These are phyloP conservation scores for Hordeum pubiflorum DNA, from an alignment of 202 grass and related monocot genomes.

Conservation along the genomic window DNA sequence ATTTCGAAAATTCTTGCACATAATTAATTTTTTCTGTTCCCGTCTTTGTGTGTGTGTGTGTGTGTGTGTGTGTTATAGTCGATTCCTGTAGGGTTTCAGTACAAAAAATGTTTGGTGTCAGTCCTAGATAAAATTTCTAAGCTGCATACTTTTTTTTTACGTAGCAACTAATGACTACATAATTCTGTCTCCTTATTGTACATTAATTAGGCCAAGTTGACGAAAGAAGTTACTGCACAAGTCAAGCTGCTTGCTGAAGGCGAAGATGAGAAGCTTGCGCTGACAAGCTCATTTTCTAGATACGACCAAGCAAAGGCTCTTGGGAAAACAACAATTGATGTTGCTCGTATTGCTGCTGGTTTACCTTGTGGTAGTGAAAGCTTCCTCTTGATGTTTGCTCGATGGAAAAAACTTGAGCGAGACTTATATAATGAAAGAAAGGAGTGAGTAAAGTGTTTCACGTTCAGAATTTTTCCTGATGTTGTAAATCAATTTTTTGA, in stretches of 20 bases:
- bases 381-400: slow-evolving; percentile 97
- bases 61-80: neutral
- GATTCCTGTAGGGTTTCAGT: neutral
- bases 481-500: neutral
- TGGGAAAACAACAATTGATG: slow-evolving; percentile 95
- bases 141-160: neutral
- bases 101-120: neutral
- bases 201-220: slow-evolving; percentile 64
- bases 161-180: neutral
- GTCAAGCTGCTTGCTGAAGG: slow-evolving; percentile 89
- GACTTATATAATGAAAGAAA: slow-evolving; percentile 99
- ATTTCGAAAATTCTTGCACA: neutral
- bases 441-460: slow-evolving; percentile 57
- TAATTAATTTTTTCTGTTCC: neutral
- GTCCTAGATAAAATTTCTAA: slow-evolving; percentile 1
- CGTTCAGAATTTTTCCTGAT: slow-evolving; percentile 19
- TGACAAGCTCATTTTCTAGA: slow-evolving; percentile 47
- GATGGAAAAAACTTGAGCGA: slow-evolving; percentile 96
- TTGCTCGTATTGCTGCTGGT: slow-evolving; percentile 89
- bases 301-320: slow-evolving; percentile 99
- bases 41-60: neutral
- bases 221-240: slow-evolving; percentile 92
- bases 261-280: slow-evolving; percentile 84
- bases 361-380: slow-evolving; percentile 98
- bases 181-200: neutral